Conservation (phyloP, 495 filamentous ascomycete species). For the Podospora didyma region DNA sequence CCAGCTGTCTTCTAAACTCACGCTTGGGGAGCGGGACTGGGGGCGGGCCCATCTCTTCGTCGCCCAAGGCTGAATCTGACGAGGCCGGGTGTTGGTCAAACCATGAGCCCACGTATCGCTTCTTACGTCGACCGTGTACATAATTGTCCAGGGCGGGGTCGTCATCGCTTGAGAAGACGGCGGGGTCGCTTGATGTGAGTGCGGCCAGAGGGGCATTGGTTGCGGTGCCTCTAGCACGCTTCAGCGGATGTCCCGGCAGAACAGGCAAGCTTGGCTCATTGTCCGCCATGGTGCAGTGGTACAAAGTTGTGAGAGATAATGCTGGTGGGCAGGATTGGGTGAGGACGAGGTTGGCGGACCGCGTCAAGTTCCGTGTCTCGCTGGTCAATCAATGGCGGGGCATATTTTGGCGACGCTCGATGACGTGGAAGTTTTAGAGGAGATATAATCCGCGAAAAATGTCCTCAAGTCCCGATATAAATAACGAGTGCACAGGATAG, state of each 20-base stretch:
- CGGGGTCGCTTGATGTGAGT: conserved; percentile 63
- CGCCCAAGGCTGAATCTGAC: conserved; percentile 29
- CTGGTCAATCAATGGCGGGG: too few species aligned
- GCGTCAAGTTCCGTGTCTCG: too few species aligned
- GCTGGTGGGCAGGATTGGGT: not conserved
- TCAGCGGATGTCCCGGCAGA: conserved; percentile 31
- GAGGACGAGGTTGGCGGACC: too few species aligned
- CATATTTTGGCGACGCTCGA: too few species aligned
- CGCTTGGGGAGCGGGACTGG: conserved; percentile 44
- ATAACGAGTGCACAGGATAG: too few species aligned
- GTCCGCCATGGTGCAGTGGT: conserved; percentile 27
- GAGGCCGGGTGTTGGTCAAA: conserved; percentile 57
- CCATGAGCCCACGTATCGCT: conserved; percentile 67
- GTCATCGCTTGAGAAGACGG: conserved; percentile 76
- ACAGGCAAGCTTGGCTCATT: conserved; percentile 45
- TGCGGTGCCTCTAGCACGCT: conserved; percentile 33
- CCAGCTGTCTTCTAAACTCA: conserved; percentile 59
- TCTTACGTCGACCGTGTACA: conserved; percentile 43
- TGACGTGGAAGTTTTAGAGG: too few species aligned
- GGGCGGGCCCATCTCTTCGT: conserved; percentile 16
- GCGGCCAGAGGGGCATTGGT: conserved; percentile 13
- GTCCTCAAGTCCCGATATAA: too few species aligned
- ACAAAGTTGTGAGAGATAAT: not conserved
- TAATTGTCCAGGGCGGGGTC: conserved; percentile 73
- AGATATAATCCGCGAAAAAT: too few species aligned